phyloP scores from a whole-genome alignment of 2,329 filamentous ascomycete species.

The Diaporthe sp. region DNA sequence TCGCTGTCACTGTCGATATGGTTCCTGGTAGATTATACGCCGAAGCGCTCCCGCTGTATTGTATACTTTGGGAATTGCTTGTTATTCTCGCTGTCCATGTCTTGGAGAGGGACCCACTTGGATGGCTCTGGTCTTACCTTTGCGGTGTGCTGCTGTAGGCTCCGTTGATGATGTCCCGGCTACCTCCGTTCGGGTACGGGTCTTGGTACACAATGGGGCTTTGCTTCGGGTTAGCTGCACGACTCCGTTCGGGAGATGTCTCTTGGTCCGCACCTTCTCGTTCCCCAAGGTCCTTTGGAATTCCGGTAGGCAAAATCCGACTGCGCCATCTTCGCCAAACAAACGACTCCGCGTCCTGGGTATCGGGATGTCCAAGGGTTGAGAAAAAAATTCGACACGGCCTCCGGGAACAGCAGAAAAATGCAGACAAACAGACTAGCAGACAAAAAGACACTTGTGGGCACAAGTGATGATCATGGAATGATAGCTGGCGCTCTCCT shows the following conservation, averaged over 20 bases:
- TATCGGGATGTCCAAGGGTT: slow-evolving; percentile 48
- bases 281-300: slow-evolving; percentile 45
- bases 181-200: slow-evolving; percentile 47
- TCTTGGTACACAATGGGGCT: slow-evolving; percentile 51
- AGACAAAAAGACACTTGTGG: slow-evolving; percentile 36
- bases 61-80: slow-evolving; percentile 53
- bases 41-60: slow-evolving; percentile 53
- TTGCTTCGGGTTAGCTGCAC: slow-evolving; percentile 40
- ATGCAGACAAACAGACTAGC: slow-evolving; percentile 22
- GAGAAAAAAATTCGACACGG: slow-evolving; percentile 40
- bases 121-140: slow-evolving; percentile 51
- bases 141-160: slow-evolving; percentile 50
- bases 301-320: slow-evolving; percentile 62
- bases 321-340: slow-evolving; percentile 58
- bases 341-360: slow-evolving; percentile 26
- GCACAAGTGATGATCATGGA: slow-evolving; percentile 25
- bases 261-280: slow-evolving; percentile 59
- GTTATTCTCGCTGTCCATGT: slow-evolving; percentile 43
- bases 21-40: slow-evolving; percentile 50
- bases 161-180: slow-evolving; percentile 49
- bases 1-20: slow-evolving; percentile 49
- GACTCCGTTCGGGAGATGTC: slow-evolving; percentile 33
- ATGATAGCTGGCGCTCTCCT: slow-evolving; percentile 25
- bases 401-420: slow-evolving; percentile 37
- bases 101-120: slow-evolving; percentile 30